Evolutionary conservation across 148 eudicot genomes (phyloP).

Genomic region (Rhododendron henanense): DNA sequence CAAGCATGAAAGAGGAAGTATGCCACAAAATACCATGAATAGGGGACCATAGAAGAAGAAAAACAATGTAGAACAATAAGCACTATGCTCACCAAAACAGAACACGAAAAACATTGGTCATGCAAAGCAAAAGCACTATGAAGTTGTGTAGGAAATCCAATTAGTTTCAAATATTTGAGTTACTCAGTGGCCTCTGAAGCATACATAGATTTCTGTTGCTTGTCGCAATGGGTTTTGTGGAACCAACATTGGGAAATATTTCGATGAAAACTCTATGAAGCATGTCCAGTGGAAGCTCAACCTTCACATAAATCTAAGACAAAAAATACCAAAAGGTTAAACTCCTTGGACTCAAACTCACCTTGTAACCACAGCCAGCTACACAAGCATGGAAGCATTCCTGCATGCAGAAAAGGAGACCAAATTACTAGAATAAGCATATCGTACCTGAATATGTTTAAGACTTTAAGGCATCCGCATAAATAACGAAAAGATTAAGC

Average conservation of each 20-base stretch:
- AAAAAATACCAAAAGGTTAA: neutral
- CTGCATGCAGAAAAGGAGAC: slow-evolving; percentile 34
- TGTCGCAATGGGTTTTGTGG: neutral
- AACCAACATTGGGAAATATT: neutral
- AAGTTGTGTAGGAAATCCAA: neutral
- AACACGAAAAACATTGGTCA: neutral
- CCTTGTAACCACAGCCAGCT: slow-evolving; percentile 95
- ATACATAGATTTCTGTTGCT: neutral
- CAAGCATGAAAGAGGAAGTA: neutral
- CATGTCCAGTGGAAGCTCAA: neutral
- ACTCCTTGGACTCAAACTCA: slow-evolving; percentile 25
- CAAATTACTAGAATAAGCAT: neutral
- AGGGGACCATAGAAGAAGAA: neutral
- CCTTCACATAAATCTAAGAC: neutral
- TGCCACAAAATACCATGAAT: neutral
- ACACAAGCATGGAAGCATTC: slow-evolving; percentile 93
- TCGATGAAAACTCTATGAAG: neutral
- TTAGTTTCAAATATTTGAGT: neutral
- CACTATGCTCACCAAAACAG: neutral
- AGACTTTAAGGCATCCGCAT: too few species aligned
- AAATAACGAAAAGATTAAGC: neutral
- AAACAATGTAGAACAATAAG: neutral
- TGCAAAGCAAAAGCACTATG: neutral
- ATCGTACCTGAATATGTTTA: neutral
- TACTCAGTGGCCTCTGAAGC: neutral